Base-by-base conservation (phyloP, 805 yeast species). In the Starmera quercuum region DNA sequence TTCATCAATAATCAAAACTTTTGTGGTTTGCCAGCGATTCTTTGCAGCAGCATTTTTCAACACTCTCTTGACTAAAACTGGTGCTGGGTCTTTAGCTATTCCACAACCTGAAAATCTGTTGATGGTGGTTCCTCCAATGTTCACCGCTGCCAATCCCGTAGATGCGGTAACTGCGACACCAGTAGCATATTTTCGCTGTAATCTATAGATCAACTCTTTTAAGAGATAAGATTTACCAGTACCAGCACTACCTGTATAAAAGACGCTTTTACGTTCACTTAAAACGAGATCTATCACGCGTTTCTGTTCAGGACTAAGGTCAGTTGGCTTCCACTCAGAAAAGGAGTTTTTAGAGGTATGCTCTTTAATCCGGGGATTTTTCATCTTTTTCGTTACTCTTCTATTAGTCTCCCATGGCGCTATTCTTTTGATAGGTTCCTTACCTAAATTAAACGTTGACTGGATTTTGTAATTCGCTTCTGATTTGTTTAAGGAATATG, bases 141-240 rank as follows among this genome's bases (percentile, higher is more conserved):
- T 86, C 27, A 86, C 81, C 0, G 97, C 98, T 0, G 98, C 98
- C 40, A 92, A 63, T 1, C 98, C 98, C 0, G 98, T 92, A 0
- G 96, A 83, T 0, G 98, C 98, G 0, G 97, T 86, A 4, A 92
- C 76, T 0, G 94, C 95, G 4, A 92, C 84, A 0, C 64, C 56
- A 10, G 63, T 63, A 2, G 54, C 62, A 51, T 73, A 66, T 29
- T 67, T 60, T 1, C 46, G 39, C 14, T 58, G 56, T 32, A 86
- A 58, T 19, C 67, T 64, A 14, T 59, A 51, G 15, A 92, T 86
- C 19, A 92, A 61, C 26, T 78, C 75, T 32, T 75, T 58, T 18
- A 83, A 55, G 6, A 83, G 68, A 15, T 76, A 77, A 2, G 94
- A 82, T 53, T 83, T 83, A 60, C 95, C 95, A 2, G 95, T 83